Percentiles rank a stretch among this genome's conserved stretches.
These are phyloP conservation scores for Fusarium sp. DNA, from an alignment of 2,329 filamentous ascomycete genomes.

Conservation along the genomic window DNA sequence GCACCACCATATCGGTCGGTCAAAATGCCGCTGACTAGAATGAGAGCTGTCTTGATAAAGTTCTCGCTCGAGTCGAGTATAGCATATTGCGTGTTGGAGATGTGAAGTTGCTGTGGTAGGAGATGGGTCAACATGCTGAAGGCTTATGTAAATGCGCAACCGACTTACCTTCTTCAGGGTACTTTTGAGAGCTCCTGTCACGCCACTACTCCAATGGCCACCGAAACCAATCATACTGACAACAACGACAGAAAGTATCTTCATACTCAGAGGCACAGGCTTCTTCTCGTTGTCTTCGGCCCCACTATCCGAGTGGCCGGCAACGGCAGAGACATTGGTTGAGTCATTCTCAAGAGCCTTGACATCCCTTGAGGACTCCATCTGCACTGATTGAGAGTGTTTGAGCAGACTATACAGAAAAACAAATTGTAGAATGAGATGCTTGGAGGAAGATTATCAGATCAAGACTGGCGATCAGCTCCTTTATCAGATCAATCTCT, in stretches of 20 bases:
- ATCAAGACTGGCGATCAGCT: conserved; percentile 17
- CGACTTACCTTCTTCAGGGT: conserved; percentile 67
- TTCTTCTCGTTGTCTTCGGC: conserved; percentile 41
- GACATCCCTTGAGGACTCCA: conserved; percentile 26
- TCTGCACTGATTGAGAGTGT: neutral
- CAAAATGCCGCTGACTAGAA: conserved; percentile 68
- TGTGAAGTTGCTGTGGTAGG: conserved; percentile 62
- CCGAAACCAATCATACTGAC: conserved; percentile 72
- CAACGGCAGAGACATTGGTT: conserved; percentile 9
- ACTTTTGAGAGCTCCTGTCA: conserved; percentile 73
- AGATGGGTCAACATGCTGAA: neutral
- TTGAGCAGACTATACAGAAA: neutral
- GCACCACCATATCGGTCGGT: conserved; percentile 73
- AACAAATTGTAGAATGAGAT: neutral
- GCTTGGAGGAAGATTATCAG: conserved; percentile 11
- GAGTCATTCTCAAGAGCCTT: conserved; percentile 17
- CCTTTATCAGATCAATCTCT: conserved; percentile 46
- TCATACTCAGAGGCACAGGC: conserved; percentile 50
- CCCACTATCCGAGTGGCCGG: conserved; percentile 31
- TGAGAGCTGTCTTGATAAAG: conserved; percentile 72
- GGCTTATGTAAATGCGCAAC: accelerated
- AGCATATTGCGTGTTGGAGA: conserved; percentile 72
- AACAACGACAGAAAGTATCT: conserved; percentile 61
- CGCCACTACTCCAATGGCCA: conserved; percentile 71
- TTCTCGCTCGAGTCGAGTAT: conserved; percentile 72